Percentiles rank a stretch among this genome's conserved stretches.
phyloP scores from a whole-genome alignment of 352 stramenopile species.

The Globisporangium emineosum region DNA sequence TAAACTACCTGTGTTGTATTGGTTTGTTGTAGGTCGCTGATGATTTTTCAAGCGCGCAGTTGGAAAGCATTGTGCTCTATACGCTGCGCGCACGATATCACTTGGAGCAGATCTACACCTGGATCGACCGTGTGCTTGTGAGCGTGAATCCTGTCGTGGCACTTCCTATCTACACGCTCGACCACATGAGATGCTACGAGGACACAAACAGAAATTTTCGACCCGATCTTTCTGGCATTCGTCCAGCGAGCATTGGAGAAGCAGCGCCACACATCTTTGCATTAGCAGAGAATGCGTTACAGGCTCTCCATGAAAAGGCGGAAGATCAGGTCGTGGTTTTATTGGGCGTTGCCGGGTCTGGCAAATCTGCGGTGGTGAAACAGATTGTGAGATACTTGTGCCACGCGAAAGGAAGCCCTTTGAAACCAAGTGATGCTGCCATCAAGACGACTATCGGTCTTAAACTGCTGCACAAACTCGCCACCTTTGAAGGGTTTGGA shows the following conservation, averaged over 20 bases:
- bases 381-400: slow-evolving; percentile 81
- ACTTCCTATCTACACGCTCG: slow-evolving; percentile 76
- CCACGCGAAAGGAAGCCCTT: slow-evolving; percentile 27
- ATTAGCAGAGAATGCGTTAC: slow-evolving; percentile 70
- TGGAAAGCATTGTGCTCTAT: slow-evolving; percentile 76
- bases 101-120: slow-evolving; percentile 83
- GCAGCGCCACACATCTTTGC: slow-evolving; percentile 73
- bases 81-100: slow-evolving; percentile 68
- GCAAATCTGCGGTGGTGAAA: slow-evolving; percentile 78
- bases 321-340: slow-evolving; percentile 80
- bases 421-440: slow-evolving; percentile 45
- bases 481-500: slow-evolving; percentile 71
- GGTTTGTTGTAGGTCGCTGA: neutral
- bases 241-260: slow-evolving; percentile 38
- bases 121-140: slow-evolving; percentile 72
- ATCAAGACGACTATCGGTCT: slow-evolving; percentile 59
- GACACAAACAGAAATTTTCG: slow-evolving; percentile 45
- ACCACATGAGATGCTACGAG: slow-evolving; percentile 76
- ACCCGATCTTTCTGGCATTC: slow-evolving; percentile 40
- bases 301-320: slow-evolving; percentile 68
- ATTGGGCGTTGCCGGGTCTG: slow-evolving; percentile 61
- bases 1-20: neutral
- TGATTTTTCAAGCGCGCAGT: slow-evolving; percentile 48
- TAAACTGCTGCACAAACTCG: slow-evolving; percentile 76
- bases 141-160: slow-evolving; percentile 65